Percentiles rank a stretch among this genome's conserved stretches.
Conservation (phyloP, 2,329 filamentous ascomycete species). For the Aspergillus texensis region DNA sequence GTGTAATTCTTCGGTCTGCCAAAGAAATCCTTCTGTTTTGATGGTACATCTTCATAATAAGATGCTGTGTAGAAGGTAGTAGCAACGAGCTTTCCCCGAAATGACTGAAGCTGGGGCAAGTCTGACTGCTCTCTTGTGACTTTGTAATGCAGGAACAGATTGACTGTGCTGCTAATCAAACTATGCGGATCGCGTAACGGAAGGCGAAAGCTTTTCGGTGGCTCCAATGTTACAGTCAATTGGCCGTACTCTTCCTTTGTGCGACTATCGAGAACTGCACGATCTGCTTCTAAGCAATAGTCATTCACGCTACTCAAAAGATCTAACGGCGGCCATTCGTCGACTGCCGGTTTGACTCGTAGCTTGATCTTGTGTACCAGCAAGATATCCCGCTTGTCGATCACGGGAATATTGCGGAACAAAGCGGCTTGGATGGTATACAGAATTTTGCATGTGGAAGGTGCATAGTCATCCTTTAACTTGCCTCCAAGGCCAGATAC, state of each 20-base stretch:
- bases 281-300: constrained; percentile 7
- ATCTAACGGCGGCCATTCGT: constrained; percentile 7
- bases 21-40: constrained; percentile 16
- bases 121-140: background rate
- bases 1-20: constrained; percentile 14
- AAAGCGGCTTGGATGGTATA: constrained; percentile 16
- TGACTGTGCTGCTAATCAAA: constrained; percentile 13
- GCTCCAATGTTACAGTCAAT: constrained; percentile 9
- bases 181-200: constrained; percentile 13
- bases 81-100: constrained; percentile 14
- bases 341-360: constrained; percentile 16
- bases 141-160: constrained; percentile 12
- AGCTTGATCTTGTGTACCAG: constrained; percentile 17
- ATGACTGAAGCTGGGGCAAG: constrained; percentile 16
- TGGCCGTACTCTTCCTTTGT: background rate
- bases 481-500: constrained; percentile 21
- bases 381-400: constrained; percentile 8
- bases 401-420: constrained; percentile 4
- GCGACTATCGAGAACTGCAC: background rate
- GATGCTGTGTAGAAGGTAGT: constrained; percentile 19
- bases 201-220: constrained; percentile 14
- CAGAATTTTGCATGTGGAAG: constrained; percentile 15
- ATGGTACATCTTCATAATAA: background rate
- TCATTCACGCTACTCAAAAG: background rate
- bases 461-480: constrained; percentile 20